Evolutionary conservation across 1,139 yeast genomes (phyloP).

Genomic region (Magnusiomyces tetraspermus): DNA sequence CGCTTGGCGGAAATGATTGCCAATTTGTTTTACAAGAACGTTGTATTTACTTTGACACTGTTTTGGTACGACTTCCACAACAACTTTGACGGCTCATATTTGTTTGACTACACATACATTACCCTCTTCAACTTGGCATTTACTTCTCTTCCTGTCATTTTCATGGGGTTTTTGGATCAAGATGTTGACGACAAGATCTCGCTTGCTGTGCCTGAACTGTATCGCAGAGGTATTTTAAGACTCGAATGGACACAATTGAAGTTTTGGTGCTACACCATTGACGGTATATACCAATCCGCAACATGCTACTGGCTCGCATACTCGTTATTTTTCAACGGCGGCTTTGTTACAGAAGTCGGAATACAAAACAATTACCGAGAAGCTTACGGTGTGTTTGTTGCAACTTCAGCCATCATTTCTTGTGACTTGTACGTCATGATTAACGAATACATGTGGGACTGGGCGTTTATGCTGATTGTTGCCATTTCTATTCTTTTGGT

Average conservation of each 20-base stretch:
- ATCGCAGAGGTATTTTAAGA: slow-evolving; percentile 74
- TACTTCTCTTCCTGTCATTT: slow-evolving; percentile 86
- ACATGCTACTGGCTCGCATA: slow-evolving; percentile 85
- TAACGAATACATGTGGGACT: slow-evolving; percentile 92
- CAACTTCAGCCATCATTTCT: slow-evolving; percentile 67
- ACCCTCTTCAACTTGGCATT: slow-evolving; percentile 92
- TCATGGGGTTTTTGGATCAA: slow-evolving; percentile 86
- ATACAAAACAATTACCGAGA: slow-evolving; percentile 69
- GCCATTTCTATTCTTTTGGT: slow-evolving; percentile 56
- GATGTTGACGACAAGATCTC: slow-evolving; percentile 81
- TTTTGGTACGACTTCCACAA: slow-evolving; percentile 89
- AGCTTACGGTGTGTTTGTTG: slow-evolving; percentile 74
- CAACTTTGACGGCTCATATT: slow-evolving; percentile 83
- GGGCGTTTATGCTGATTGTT: slow-evolving; percentile 60
- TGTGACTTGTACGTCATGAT: slow-evolving; percentile 71
- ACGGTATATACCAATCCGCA: slow-evolving; percentile 81
- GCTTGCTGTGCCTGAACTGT: slow-evolving; percentile 80
- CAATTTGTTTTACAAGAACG: slow-evolving; percentile 84
- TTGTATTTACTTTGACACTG: slow-evolving; percentile 74
- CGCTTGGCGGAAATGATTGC: slow-evolving; percentile 93
- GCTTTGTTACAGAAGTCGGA: slow-evolving; percentile 55
- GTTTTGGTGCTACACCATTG: slow-evolving; percentile 76
- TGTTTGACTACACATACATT: slow-evolving; percentile 85
- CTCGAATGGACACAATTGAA: slow-evolving; percentile 71
- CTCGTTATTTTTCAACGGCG: slow-evolving; percentile 47